Conservation (phyloP, 148 eudicot genomes). For the Vaccinium corymbosum region DNA sequence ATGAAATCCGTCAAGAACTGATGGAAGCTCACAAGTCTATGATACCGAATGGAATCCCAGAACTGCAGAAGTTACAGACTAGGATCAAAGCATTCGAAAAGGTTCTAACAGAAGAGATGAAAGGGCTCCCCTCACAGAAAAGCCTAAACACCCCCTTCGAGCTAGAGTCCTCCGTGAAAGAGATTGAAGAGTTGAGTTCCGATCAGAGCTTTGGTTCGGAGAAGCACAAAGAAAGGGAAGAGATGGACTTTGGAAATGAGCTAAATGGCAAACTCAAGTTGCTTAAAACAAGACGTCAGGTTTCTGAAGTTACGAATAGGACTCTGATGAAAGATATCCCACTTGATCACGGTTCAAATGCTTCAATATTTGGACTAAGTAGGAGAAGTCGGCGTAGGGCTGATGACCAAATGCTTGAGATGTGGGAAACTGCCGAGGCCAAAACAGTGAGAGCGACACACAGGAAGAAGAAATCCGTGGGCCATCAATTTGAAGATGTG, state of each 20-base stretch:
- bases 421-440: constrained; percentile 70
- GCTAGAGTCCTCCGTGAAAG: constrained; percentile 39
- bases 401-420: constrained; percentile 75
- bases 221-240: constrained; percentile 20
- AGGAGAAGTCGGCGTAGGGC: constrained; percentile 42
- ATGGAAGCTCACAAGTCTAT: constrained; percentile 22
- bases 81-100: constrained; percentile 63
- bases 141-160: constrained; percentile 26
- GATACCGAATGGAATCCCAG: constrained; percentile 33
- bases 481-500: constrained; percentile 21
- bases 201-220: constrained; percentile 24
- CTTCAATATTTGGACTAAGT: constrained; percentile 30
- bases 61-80: constrained; percentile 53
- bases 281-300: constrained; percentile 33
- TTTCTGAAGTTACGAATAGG: constrained; percentile 40
- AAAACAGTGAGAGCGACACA: constrained; percentile 27
- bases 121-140: constrained; percentile 29
- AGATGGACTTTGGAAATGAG: constrained; percentile 18
- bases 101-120: constrained; percentile 42
- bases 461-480: constrained; percentile 29
- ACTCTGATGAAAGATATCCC: constrained; percentile 83
- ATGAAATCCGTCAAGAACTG: constrained; percentile 13
- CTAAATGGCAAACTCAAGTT: constrained; percentile 25
- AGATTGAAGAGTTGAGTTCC: constrained; percentile 43
- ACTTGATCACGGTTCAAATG: constrained; percentile 65